Conservation (phyloP, 1,139 yeast genomes). For the Maudiozyma humilis region DNA sequence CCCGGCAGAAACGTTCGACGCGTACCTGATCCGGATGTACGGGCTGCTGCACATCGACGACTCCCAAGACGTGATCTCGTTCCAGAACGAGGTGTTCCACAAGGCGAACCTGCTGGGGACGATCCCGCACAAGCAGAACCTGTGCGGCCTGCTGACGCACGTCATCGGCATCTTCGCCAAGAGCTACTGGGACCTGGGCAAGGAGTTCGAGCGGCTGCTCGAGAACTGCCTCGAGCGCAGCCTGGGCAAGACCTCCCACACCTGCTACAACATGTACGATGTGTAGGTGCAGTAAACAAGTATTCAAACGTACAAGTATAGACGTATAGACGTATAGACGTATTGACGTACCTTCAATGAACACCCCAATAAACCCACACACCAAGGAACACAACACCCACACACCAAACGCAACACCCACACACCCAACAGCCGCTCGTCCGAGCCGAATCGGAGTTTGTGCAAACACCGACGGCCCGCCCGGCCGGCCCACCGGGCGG, state of each 20-base stretch:
- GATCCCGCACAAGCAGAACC: conserved; percentile 37
- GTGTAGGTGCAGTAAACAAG: too few species aligned
- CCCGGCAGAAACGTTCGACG: conserved; percentile 24
- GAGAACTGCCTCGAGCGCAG: conserved; percentile 52
- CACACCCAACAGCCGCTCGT: background rate
- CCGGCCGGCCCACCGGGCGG: background rate
- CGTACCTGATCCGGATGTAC: conserved; percentile 18
- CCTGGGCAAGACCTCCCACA: conserved; percentile 42
- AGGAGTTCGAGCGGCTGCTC: conserved; percentile 51
- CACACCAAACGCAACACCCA: background rate
- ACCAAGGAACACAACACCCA: background rate
- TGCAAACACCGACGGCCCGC: background rate
- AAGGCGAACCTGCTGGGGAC: conserved; percentile 26
- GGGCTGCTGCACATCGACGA: conserved; percentile 11
- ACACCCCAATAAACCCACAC: too few species aligned
- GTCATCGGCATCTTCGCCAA: conserved; percentile 39
- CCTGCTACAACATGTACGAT: conserved; percentile 46
- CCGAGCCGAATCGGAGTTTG: background rate
- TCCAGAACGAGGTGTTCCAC: conserved; percentile 33
- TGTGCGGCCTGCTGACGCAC: conserved; percentile 48
- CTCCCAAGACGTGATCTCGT: conserved; percentile 26
- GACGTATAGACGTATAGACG: too few species aligned
- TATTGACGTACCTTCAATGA: too few species aligned
- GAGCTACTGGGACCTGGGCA: conserved; percentile 53
- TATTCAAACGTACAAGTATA: too few species aligned